Evolutionary conservation across 306 rosid genomes (phyloP), one percentile per base, ranked within the genome.

Genomic region (Dicorynia guianensis): DNA sequence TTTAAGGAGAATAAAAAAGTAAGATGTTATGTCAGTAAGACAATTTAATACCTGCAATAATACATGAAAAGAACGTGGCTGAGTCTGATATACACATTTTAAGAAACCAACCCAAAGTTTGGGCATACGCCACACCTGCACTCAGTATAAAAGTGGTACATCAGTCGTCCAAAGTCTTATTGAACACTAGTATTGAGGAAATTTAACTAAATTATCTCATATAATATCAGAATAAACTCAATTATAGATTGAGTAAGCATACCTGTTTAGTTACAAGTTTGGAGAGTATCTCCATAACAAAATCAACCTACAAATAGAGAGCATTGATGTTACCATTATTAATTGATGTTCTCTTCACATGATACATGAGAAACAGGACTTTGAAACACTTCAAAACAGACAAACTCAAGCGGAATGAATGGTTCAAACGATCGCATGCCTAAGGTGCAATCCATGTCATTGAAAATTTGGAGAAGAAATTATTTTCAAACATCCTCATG

Each of bases 101-200:
- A 96, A 82, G 85, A 96, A 96, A 77, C 99, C 99, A 66, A 93
- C 91, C 97, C 98, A 93, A 55, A 96, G 88, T 80, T 96, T 96
- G 35, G 99, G 99, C 98, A 96, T 81, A 20, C 93, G 90, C 98
- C 99, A 96, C 67, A 96, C 94, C 99, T 93, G 88, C 83, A 83
- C 18, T 67, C 44, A 65, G 63, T 19, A 73, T 76, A 70, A 62
- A 17, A 54, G 72, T 55, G 59, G 25, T 69, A 78, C 56, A 80
- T 74, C 81, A 83, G 82, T 65, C 57, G 72, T 58, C 42, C 17
- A 14, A 58, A 42, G 5, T 66, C 78, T 43, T 39, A 40, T 56
- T 53, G 56, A 61, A 11, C 36, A 49, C 11, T 11, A 36, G 18
- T 3, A 12, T 38, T 1, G 11, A 65, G 53, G 33, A 81, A 40